Evolutionary conservation across 1,284 basidiomycete species (phyloP), one percentile per base, ranked within the genome.

Genomic region (Stygiomarasmius scandens): DNA sequence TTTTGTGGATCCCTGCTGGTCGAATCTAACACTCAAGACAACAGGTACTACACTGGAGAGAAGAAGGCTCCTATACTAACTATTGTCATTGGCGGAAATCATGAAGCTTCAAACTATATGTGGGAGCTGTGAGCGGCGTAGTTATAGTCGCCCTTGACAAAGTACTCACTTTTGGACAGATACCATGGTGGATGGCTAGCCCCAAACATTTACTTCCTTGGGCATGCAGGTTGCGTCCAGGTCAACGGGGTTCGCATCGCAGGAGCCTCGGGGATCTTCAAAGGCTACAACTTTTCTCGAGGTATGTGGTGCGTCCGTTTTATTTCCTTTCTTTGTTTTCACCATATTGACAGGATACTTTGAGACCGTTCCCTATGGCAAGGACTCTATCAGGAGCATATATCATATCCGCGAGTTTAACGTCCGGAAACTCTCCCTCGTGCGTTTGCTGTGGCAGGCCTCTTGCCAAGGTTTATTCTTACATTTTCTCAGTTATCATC

Each of bases 161-260:
- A 5, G 16, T 41, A 41, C n/a, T 41, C 38, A 41, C 4, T 19
- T 34, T 16, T 16, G 16, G n/a, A 41, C 56, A 94, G 92, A 55
- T 96, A 95, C 70, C 92, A 97, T 65, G 95, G 95, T 27, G 95
- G 95, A 16, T 97, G 95, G 96, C 74, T 98, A 14, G 97, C 97
- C 0, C 93, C 93, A 1, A 96, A 97, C 69, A 97, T 99, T 55
- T 99, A 98, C 76, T 99, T 93, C 70, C 83, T 99, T 4, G 97
- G 97, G 0, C 86, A 90, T 61, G 94, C 95, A 6, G 96, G 96
- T 0, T 93, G 92, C 56, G 83, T 99, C 0, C 84, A 90, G 52
- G 88, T 98, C 29, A 89, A 95, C 65, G 95, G 93, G 0, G 63
- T 98, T 34, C 81, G 91, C 11, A 93, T 99, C 36, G 87, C 90